Evolutionary conservation across 2,329 filamentous ascomycete genomes (phyloP).

Genomic region (Geosmithia putterillii): DNA sequence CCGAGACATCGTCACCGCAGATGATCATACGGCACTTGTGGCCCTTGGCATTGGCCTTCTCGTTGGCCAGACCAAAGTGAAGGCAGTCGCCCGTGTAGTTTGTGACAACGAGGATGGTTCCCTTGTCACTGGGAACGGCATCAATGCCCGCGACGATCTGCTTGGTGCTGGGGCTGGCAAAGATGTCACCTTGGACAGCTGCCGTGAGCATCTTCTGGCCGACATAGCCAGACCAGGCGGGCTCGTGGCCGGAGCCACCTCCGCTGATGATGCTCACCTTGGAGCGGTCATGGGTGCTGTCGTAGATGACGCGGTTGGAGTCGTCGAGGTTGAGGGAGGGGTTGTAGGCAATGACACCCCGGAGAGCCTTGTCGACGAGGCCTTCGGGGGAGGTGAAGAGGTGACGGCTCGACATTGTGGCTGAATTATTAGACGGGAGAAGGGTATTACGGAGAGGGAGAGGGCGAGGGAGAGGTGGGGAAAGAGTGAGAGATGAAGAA

Average conservation of each 20-base stretch:
- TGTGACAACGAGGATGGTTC: constrained; percentile 48
- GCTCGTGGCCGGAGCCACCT: constrained; percentile 47
- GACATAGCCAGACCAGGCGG: constrained; percentile 53
- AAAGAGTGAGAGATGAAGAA: background rate
- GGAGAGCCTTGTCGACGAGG: constrained; percentile 37
- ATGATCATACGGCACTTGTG: constrained; percentile 44
- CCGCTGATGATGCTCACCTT: constrained; percentile 39
- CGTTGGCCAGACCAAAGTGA: constrained; percentile 47
- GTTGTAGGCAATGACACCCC: constrained; percentile 41
- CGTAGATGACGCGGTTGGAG: constrained; percentile 37
- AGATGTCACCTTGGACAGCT: constrained; percentile 49
- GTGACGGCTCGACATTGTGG: constrained; percentile 37
- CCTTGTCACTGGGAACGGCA: constrained; percentile 37
- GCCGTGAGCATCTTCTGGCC: constrained; percentile 49
- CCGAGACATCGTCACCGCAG: constrained; percentile 53
- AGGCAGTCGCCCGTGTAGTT: constrained; percentile 55
- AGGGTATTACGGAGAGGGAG: constrained; percentile 1
- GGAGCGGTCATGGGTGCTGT: constrained; percentile 28
- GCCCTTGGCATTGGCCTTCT: constrained; percentile 42
- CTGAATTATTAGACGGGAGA: constrained; percentile 3
- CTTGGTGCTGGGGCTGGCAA: constrained; percentile 49
- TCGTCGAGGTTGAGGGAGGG: constrained; percentile 35
- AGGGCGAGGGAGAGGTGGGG: background rate
- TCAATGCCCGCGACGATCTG: constrained; percentile 49
- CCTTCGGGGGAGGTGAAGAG: constrained; percentile 40